phyloP scores from a whole-genome alignment of 768 basidiomycete species.

The Boletus rubropictus region DNA sequence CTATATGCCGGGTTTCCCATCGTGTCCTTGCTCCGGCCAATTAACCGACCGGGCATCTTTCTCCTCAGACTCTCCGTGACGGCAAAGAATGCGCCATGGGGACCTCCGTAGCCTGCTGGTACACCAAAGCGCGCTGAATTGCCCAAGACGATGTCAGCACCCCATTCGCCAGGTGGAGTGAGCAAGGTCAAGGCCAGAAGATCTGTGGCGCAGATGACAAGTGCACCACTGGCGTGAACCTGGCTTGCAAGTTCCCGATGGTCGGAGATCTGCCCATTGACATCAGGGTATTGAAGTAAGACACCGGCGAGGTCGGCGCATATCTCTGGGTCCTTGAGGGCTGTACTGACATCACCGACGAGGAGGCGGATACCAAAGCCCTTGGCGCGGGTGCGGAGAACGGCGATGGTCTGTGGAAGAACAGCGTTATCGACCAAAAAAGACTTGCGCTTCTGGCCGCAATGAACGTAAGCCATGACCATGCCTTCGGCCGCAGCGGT shows the following conservation, averaged over 20 bases:
- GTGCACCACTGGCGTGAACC: conserved; percentile 69
- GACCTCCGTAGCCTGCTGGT: conserved; percentile 94
- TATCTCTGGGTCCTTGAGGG: conserved; percentile 48
- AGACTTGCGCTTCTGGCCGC: conserved; percentile 65
- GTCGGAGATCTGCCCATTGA: conserved; percentile 77
- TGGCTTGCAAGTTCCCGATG: conserved; percentile 58
- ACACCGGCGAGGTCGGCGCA: conserved; percentile 73
- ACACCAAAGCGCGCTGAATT: conserved; percentile 97
- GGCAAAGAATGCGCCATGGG: conserved; percentile 96
- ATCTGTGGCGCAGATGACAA: conserved; percentile 87
- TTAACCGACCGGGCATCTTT: conserved; percentile 97
- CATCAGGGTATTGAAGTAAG: conserved; percentile 91
- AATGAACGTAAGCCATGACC: conserved; percentile 82
- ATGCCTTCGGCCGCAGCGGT: conserved; percentile 95
- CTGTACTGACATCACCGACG: conserved; percentile 53
- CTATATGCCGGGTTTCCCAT: conserved; percentile 86
- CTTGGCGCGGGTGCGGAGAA: conserved; percentile 84
- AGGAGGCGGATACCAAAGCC: conserved; percentile 87
- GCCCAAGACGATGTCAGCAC: conserved; percentile 91
- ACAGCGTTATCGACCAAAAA: conserved; percentile 85
- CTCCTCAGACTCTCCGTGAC: conserved; percentile 88
- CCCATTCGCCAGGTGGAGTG: conserved; percentile 97
- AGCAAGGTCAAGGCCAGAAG: conserved; percentile 88
- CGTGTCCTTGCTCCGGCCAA: conserved; percentile 83
- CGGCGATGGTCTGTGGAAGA: conserved; percentile 83